Percentiles rank a stretch among this genome's conserved stretches.
phyloP scores from a whole-genome alignment of 371 early-diverging fungal species.

The Mortierella sp. region DNA sequence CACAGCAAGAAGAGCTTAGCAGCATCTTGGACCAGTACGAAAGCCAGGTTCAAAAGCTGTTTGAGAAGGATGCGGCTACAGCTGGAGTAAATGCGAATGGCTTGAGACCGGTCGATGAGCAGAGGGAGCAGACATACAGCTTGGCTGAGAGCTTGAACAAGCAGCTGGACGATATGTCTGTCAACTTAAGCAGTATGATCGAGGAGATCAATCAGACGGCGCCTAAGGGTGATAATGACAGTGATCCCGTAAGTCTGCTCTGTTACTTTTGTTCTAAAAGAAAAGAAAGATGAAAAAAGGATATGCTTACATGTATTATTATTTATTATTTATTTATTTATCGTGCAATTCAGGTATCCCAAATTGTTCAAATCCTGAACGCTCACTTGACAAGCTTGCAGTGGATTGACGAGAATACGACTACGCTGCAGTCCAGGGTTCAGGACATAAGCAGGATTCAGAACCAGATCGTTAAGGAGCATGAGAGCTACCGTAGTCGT shows the following conservation, averaged over 20 bases:
- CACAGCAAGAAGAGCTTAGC: slow-evolving; percentile 86
- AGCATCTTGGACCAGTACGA: slow-evolving; percentile 85
- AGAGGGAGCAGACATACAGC: slow-evolving; percentile 87
- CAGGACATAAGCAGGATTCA: slow-evolving; percentile 64
- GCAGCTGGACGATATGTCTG: slow-evolving; percentile 88
- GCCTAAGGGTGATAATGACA: slow-evolving; percentile 58
- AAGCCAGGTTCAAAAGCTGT: slow-evolving; percentile 68
- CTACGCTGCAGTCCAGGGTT: slow-evolving; percentile 61
- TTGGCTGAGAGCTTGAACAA: slow-evolving; percentile 86
- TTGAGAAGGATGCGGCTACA: slow-evolving; percentile 56
- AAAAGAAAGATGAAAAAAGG: too few species aligned
- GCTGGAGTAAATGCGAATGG: slow-evolving; percentile 61
- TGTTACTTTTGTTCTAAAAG: slow-evolving; percentile 26
- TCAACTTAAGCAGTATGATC: slow-evolving; percentile 82
- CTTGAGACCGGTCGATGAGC: slow-evolving; percentile 80
- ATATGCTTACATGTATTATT: too few species aligned
- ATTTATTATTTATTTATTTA: slow-evolving; percentile 9
- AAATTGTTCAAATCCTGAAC: slow-evolving; percentile 91
- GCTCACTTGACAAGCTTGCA: slow-evolving; percentile 89
- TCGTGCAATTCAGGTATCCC: slow-evolving; percentile 62
- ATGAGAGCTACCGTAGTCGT: slow-evolving; percentile 51
- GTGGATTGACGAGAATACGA: slow-evolving; percentile 83
- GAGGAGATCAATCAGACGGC: slow-evolving; percentile 83
- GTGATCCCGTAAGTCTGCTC: slow-evolving; percentile 62
- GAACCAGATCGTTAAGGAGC: slow-evolving; percentile 59